These are phyloP conservation scores for Aaosphaeria pasadenensis DNA, from an alignment of 2,329 filamentous ascomycete genomes.

Conservation along the genomic window DNA sequence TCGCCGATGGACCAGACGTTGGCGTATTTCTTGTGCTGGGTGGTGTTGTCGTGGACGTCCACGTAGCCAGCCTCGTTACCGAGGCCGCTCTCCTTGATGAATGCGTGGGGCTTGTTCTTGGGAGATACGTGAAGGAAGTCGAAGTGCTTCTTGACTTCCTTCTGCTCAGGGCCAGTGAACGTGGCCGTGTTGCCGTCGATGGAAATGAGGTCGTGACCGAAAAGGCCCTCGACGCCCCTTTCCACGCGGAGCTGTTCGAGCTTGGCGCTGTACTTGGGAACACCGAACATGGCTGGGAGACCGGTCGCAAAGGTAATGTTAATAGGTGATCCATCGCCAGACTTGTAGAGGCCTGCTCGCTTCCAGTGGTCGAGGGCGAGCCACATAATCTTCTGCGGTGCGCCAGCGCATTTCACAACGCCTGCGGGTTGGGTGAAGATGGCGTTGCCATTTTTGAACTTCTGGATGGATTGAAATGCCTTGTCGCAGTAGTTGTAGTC, in stretches of 20 bases:
- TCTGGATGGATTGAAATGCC: slow-evolving; percentile 26
- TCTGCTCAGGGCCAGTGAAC: slow-evolving; percentile 23
- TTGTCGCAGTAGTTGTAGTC: slow-evolving; percentile 40
- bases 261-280: slow-evolving; percentile 36
- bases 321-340: slow-evolving; percentile 25
- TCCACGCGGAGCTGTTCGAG: slow-evolving; percentile 35
- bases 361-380: slow-evolving; percentile 40
- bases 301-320: slow-evolving; percentile 39
- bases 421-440: slow-evolving; percentile 40
- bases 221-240: slow-evolving; percentile 36
- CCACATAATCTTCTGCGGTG: slow-evolving; percentile 43
- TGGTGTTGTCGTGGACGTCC: slow-evolving; percentile 33
- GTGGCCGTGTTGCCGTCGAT: slow-evolving; percentile 37
- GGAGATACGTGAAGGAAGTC: slow-evolving; percentile 38
- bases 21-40: slow-evolving; percentile 35
- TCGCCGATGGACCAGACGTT: slow-evolving; percentile 41
- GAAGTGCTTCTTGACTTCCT: slow-evolving; percentile 30
- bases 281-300: slow-evolving; percentile 40
- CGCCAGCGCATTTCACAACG: slow-evolving; percentile 40
- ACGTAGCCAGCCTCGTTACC: slow-evolving; percentile 37
- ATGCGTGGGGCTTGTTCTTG: slow-evolving; percentile 37
- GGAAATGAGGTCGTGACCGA: slow-evolving; percentile 37
- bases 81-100: slow-evolving; percentile 33
- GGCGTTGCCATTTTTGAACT: slow-evolving; percentile 32
- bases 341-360: slow-evolving; percentile 31